phyloP scores from a whole-genome alignment of 106 monocot species.

The Platanthera zijinensis region DNA sequence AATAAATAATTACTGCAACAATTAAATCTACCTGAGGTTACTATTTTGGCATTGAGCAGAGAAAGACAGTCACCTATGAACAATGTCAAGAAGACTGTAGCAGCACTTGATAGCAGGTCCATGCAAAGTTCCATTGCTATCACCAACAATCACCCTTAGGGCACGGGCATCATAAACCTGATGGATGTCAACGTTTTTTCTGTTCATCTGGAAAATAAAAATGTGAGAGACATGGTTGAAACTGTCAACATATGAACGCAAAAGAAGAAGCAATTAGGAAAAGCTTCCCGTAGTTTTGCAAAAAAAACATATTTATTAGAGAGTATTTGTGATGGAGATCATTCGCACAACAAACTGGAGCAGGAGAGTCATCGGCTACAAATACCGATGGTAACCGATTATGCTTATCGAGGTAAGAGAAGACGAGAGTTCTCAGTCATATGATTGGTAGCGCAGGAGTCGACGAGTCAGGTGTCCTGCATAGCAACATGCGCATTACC shows the following conservation, averaged over 20 bases:
- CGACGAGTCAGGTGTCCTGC: no score
- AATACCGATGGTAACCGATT: no score
- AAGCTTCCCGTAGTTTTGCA: not conserved
- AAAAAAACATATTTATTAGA: no score
- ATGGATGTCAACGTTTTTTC: conserved; percentile 67
- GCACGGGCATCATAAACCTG: conserved; percentile 96
- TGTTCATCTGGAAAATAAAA: conserved; percentile 53
- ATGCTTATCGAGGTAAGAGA: no score
- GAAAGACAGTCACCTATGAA: conserved; percentile 55
- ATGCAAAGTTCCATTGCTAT: conserved; percentile 78
- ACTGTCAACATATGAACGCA: not conserved
- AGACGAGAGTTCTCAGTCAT: no score
- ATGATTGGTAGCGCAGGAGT: no score
- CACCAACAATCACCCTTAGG: conserved; percentile 82
- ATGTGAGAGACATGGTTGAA: not conserved
- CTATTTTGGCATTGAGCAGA: not conserved
- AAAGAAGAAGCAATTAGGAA: not conserved
- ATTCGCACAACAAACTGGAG: no score
- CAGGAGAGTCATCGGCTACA: no score
- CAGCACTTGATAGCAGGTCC: conserved; percentile 86
- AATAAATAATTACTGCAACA: not conserved
- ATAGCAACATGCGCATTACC: no score
- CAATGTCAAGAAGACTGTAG: conserved; percentile 77
- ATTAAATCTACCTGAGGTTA: not conserved
- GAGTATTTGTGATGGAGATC: no score